Evolutionary conservation across 345 rosid species (phyloP), one percentile per base, ranked within the genome.

Genomic region (Eutrema heterophyllum): DNA sequence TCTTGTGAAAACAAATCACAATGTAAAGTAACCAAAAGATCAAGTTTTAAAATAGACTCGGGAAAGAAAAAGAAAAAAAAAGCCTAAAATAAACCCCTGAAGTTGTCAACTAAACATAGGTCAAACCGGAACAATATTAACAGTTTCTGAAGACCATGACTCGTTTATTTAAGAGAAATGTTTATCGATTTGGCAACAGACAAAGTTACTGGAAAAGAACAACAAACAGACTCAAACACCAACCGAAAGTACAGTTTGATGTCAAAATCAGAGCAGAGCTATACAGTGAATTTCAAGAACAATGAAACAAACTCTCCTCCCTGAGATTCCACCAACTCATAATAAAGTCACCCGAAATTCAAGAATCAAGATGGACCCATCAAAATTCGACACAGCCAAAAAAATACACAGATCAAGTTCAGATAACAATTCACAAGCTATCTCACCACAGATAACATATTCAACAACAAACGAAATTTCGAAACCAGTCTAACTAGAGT

Each of bases 351-450:
- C 56, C 64, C n/a, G 2, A 29, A 70, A 62, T 24, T 64, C 41
- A 36, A 73, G 55, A 64, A 32, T 64, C 41, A 36, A 73, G 59
- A 64, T 38, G 39, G 67, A 61, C 78, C 60, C 76, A 49, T 74
- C 57, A 79, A 73, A 76, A 71, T 75, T 68, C 43, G 33, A 68
- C 32, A 68, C 15, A 36, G 50, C 7, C 35, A 61, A 61, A 21
- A 21, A 21, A 68, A 52, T 38, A 43, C 13, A 76, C 52, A 69
- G 70, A 68, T 44, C 64, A 76, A 62, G 27, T 38, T 70, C 38
- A 44, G 15, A 59, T 32, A 60, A 67, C 63, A 51, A 75, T 51
- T 40, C 30, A 69, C 24, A 21, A 21, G 24, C 24, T 21, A 21
- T 21, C 24, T 21, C 24, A 21, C 24, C 24, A 21, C 24, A 44